phyloP scores from a whole-genome alignment of 495 filamentous ascomycete genomes.

The Trichoderma gamsii region DNA sequence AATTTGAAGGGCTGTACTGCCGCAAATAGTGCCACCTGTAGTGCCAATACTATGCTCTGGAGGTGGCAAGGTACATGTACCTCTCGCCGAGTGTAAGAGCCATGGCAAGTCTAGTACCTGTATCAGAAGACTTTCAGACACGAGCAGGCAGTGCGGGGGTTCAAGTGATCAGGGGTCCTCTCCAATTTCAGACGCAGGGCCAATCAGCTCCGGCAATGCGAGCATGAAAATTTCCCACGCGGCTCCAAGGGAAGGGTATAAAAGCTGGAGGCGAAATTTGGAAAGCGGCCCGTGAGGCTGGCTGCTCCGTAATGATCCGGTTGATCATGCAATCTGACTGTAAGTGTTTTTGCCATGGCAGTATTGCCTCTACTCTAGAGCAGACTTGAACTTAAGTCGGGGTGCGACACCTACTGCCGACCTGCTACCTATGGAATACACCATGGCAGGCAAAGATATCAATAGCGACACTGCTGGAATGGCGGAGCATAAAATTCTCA shows the following conservation, averaged over 20 bases:
- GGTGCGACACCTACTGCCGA: no score
- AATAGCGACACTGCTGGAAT: no score
- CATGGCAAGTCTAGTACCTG: not conserved
- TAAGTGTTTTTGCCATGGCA: not conserved
- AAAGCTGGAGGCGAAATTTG: constrained; percentile 15
- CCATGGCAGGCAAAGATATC: no score
- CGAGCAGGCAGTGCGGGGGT: constrained; percentile 4
- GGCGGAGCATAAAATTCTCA: no score
- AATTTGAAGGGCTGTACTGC: no score
- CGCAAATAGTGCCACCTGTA: no score
- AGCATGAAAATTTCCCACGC: not conserved
- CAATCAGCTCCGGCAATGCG: not conserved
- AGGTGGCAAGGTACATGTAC: no score
- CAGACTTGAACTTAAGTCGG: no score
- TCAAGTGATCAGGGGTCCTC: not conserved
- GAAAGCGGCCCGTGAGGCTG: not conserved
- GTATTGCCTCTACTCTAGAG: not conserved
- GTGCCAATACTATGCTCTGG: no score
- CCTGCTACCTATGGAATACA: no score
- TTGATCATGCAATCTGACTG: not conserved
- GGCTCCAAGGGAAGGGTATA: not conserved
- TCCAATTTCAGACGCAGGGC: not conserved
- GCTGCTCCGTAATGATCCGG: not conserved
- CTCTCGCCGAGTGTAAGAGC: no score
- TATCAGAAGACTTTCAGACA: not conserved